A percentile compares a stretch with the other conserved stretches of the same genome.
Conservation (phyloP, 257 asterid genomes). For the Parsonsia alboflavescens region DNA sequence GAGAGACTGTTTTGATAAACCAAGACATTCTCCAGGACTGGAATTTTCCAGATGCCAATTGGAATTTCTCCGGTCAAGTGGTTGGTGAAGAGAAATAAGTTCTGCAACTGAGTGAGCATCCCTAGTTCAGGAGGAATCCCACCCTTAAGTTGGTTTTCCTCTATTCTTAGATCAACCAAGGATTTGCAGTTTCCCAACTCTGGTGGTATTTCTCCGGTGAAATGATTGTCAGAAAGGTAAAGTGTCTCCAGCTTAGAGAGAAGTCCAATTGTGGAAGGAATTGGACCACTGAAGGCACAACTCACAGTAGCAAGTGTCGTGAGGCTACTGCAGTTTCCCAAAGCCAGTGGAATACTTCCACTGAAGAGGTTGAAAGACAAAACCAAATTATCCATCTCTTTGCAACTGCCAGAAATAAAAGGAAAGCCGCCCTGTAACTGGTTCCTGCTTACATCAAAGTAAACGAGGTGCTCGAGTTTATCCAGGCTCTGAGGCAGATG, state of each 20-base stretch:
- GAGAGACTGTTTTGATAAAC: slow-evolving; percentile 47
- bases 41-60: slow-evolving; percentile 41
- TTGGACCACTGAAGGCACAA: slow-evolving; percentile 44
- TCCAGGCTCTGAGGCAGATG: slow-evolving; percentile 46
- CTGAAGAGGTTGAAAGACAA: slow-evolving; percentile 46
- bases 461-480: slow-evolving; percentile 42
- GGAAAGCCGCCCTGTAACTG: slow-evolving; percentile 48
- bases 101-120: slow-evolving; percentile 32
- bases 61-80: slow-evolving; percentile 53
- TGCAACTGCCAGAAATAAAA: slow-evolving; percentile 37
- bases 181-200: slow-evolving; percentile 53
- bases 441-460: slow-evolving; percentile 44
- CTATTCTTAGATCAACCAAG: slow-evolving; percentile 44
- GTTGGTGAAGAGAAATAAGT: slow-evolving; percentile 39
- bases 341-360: slow-evolving; percentile 46
- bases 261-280: slow-evolving; percentile 53
- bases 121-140: slow-evolving; percentile 51
- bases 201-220: slow-evolving; percentile 53
- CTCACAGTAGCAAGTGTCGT: slow-evolving; percentile 36
- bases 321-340: slow-evolving; percentile 56
- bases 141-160: slow-evolving; percentile 40
- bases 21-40: slow-evolving; percentile 30
- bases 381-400: slow-evolving; percentile 29
- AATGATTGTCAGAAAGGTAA: slow-evolving; percentile 42
- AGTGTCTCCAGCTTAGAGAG: slow-evolving; percentile 35